Percentiles rank a stretch among this genome's conserved stretches.
Evolutionary conservation across 1,139 yeast species (phyloP).

Genomic region (Pichia sp.): DNA sequence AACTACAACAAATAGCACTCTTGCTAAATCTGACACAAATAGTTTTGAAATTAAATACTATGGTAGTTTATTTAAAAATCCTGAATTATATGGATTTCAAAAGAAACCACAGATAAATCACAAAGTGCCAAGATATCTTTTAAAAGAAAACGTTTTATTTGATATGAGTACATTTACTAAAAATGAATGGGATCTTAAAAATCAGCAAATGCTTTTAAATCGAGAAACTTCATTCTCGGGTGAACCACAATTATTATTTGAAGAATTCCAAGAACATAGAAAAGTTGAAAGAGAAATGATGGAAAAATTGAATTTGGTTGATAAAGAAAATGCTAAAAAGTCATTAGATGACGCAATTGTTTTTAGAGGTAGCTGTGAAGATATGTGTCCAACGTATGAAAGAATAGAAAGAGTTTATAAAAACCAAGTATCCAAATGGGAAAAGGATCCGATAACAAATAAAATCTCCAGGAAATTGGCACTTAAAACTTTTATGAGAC

Average conservation of each 20-base stretch:
- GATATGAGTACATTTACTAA: conserved; percentile 27
- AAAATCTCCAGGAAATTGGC: conserved; percentile 60
- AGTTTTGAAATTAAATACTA: conserved; percentile 24
- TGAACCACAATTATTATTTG: conserved; percentile 48
- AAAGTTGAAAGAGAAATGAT: conserved; percentile 70
- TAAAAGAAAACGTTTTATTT: conserved; percentile 27
- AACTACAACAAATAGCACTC: neutral
- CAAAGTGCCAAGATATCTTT: conserved; percentile 25
- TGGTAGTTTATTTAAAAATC: conserved; percentile 24
- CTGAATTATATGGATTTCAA: conserved; percentile 24
- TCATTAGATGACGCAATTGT: conserved; percentile 78
- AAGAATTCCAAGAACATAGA: conserved; percentile 63
- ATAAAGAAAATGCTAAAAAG: conserved; percentile 78
- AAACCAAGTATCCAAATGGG: conserved; percentile 77
- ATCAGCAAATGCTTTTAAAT: conserved; percentile 41
- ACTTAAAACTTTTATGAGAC: conserved; percentile 89
- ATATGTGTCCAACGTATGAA: conserved; percentile 95
- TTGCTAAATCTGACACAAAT: neutral
- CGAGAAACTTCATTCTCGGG: conserved; percentile 35
- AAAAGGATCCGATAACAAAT: conserved; percentile 60
- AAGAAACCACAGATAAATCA: conserved; percentile 18
- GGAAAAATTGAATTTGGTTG: conserved; percentile 82
- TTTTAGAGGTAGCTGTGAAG: conserved; percentile 82
- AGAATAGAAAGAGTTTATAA: conserved; percentile 84
- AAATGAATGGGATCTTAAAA: conserved; percentile 51